phyloP scores from a whole-genome alignment of 148 eudicot species.

The Vaccinium vitisidaea region DNA sequence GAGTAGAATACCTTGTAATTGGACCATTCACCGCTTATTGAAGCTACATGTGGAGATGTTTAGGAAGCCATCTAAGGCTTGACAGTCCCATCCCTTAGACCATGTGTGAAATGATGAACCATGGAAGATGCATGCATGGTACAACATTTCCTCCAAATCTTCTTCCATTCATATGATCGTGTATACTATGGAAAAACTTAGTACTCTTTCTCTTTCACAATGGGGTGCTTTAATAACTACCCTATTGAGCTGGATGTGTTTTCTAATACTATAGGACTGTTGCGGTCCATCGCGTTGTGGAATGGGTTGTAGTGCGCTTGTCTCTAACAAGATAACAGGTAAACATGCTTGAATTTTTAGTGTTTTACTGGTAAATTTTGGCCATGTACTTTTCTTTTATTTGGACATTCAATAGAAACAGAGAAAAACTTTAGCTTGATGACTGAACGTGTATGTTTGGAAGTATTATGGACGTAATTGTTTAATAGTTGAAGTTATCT shows the following conservation, averaged over 20 bases:
- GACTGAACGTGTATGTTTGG: not conserved
- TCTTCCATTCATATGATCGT: not conserved
- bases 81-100: not conserved
- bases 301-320: constrained; percentile 86
- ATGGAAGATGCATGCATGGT: not conserved
- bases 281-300: constrained; percentile 86
- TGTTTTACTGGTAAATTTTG: constrained; percentile 1
- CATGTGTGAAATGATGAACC: not conserved
- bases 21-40: not conserved
- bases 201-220: not conserved
- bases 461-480: not conserved
- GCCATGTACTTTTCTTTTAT: not conserved
- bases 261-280: constrained; percentile 58
- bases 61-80: not conserved
- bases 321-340: constrained; percentile 67
- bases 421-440: not conserved
- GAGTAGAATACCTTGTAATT: not conserved
- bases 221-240: not conserved
- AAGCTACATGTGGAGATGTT: not conserved
- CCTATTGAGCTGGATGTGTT: constrained; percentile 8
- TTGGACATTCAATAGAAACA: not conserved
- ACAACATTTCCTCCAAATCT: not conserved
- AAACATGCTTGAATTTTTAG: constrained; percentile 11
- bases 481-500: not conserved
- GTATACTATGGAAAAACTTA: not conserved